phyloP scores from a whole-genome alignment of 2,329 filamentous ascomycete species.

The Phialophora chinensis region DNA sequence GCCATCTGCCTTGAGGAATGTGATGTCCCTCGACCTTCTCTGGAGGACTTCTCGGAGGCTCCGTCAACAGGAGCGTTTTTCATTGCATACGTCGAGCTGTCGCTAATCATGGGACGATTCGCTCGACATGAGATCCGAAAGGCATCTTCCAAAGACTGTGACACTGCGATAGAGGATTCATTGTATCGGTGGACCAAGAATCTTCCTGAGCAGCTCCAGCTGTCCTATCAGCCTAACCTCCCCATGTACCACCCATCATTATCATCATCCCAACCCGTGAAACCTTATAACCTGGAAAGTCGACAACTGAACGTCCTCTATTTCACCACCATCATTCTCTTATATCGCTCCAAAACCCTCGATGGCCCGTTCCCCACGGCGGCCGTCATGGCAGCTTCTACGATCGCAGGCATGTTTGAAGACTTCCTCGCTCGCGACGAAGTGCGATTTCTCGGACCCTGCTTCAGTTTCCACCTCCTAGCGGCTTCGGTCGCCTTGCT shows the following conservation, averaged over 20 bases:
- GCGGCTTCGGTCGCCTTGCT: constrained; percentile 16
- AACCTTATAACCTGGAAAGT: constrained; percentile 42
- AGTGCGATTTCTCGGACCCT: constrained; percentile 8
- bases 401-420: constrained; percentile 50
- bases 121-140: constrained; percentile 41
- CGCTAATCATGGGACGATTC: constrained; percentile 46
- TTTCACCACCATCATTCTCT: constrained; percentile 48
- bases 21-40: constrained; percentile 46
- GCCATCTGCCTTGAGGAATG: constrained; percentile 49
- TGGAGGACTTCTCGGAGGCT: constrained; percentile 46
- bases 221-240: constrained; percentile 20
- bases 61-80: constrained; percentile 45
- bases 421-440: constrained; percentile 51
- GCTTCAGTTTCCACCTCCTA: constrained; percentile 18
- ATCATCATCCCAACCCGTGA: not conserved
- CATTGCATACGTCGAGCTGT: constrained; percentile 50
- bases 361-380: constrained; percentile 40
- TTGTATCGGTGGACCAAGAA: constrained; percentile 48
- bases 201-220: constrained; percentile 42
- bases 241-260: not conserved
- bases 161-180: constrained; percentile 40
- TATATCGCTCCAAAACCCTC: constrained; percentile 12
- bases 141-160: constrained; percentile 37
- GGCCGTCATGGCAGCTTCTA: constrained; percentile 50
- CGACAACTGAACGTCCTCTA: constrained; percentile 48